Conservation (phyloP, 2,329 filamentous ascomycete genomes). For the Nigrograna mackinnonii region DNA sequence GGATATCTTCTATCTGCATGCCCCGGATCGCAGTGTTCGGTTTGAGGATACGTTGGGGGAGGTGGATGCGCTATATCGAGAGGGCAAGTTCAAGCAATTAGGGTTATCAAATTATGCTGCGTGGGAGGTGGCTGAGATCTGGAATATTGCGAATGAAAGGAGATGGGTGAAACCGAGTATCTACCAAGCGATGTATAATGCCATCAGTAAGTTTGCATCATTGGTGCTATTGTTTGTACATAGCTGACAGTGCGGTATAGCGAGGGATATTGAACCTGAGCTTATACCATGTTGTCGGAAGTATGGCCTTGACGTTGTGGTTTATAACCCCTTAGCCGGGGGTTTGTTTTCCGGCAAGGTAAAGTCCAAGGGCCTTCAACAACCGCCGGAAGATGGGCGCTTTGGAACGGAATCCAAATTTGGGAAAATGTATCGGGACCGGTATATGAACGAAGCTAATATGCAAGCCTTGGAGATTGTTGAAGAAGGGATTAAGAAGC, state of each 20-base stretch:
- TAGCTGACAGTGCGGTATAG: too few species aligned
- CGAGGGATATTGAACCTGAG: constrained; percentile 36
- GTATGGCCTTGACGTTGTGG: constrained; percentile 42
- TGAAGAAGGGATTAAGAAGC: constrained; percentile 31
- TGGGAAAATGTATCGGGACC: constrained; percentile 24
- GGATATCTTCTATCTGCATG: constrained; percentile 12
- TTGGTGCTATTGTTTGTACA: neutral
- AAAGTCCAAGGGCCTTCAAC: too few species aligned
- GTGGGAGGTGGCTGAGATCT: constrained; percentile 8
- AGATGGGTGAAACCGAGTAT: constrained; percentile 34
- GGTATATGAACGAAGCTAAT: too few species aligned
- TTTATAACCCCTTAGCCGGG: constrained; percentile 26
- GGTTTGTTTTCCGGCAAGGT: constrained; percentile 22
- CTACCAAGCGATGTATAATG: constrained; percentile 46
- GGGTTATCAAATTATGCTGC: constrained; percentile 11
- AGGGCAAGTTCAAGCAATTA: constrained; percentile 7
- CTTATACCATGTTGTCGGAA: constrained; percentile 46
- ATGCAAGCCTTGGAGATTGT: too few species aligned
- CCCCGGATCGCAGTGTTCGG: constrained; percentile 8
- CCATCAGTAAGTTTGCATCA: too few species aligned
- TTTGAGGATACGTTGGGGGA: constrained; percentile 7
- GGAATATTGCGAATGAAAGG: constrained; percentile 2
- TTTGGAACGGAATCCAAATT: constrained; percentile 28
- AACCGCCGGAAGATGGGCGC: constrained; percentile 22
- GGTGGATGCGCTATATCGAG: constrained; percentile 5